Evolutionary conservation across 2,329 filamentous ascomycete genomes (phyloP), one percentile per base, ranked within the genome.

Genomic region (Lecanosticta acicola): DNA sequence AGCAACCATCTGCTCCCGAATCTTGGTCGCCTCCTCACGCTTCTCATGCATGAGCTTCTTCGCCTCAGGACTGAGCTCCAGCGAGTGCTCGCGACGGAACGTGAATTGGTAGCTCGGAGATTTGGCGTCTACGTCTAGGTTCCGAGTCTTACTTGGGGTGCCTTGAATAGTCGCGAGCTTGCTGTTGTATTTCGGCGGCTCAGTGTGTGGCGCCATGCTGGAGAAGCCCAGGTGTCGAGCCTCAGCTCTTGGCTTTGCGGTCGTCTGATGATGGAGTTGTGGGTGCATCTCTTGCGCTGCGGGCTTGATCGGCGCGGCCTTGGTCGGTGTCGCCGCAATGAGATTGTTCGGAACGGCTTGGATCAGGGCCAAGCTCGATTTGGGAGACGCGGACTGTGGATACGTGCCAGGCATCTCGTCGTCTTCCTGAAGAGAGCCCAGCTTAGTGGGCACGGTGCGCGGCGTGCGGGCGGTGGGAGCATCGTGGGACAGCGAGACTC

Each of bases 281-380:
- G 91, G 91, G 64, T 96, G 90, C 90, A 96, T 96, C 65, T 95
- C 89, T 49, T 83, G 80, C 53, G 77, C 76, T 39, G 84, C 73
- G 18, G 87, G 85, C 69, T 85, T 84, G 56, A 84, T 71, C 4
- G 81, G 76, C 3, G 81, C 80, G 11, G 76, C 77, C 32, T 79
- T 79, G 33, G 74, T 75, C 3, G 88, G 88, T 1, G 85, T 74
- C 45, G 44, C 70, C 58, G 42, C 40, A 4, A 40, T 37, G 16
- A 45, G 57, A 36, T 44, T 62, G 51, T 32, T 48, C 39, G 46
- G 51, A 52, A 56, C 46, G 43, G 32, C 46, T 19, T 54, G 45
- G 21, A 50, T 43, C 16, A 44, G 40, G 21, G 45, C 43, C 36
- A 46, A 38, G 33, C 37, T 38, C 9, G 45, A 41, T 7, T 50